Conservation (phyloP, 495 filamentous ascomycete species). For the Cladorrhinum samala region DNA sequence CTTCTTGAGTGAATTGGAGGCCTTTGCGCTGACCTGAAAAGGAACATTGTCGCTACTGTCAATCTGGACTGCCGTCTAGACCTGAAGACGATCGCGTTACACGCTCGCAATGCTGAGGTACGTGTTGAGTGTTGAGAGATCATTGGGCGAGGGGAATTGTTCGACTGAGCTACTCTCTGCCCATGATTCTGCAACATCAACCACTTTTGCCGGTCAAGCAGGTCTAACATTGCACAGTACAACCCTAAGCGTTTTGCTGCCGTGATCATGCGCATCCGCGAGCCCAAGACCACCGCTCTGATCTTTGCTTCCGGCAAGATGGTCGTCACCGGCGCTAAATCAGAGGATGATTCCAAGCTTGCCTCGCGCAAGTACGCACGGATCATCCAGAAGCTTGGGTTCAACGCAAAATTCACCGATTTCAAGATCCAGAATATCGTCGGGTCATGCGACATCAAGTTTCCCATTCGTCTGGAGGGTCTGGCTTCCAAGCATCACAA, state of each 20-base stretch:
- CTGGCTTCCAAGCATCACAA: conserved; percentile 95
- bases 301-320: conserved; percentile 99
- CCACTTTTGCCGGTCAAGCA: conserved; percentile 28
- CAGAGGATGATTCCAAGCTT: conserved; percentile 94
- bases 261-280: conserved; percentile 99
- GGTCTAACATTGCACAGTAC: conserved; percentile 35
- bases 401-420: conserved; percentile 99
- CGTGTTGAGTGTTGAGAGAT: conserved; percentile 16
- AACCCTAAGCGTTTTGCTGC: conserved; percentile 88
- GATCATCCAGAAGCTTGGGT: conserved; percentile 99
- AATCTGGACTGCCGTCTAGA: conserved; percentile 97
- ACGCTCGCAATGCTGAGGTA: conserved; percentile 90
- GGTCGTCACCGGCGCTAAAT: conserved; percentile 98
- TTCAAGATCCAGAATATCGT: conserved; percentile 99
- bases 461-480: conserved; percentile 95
- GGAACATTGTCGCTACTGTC: conserved; percentile 99
- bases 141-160: conserved; percentile 14
- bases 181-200: conserved; percentile 32
- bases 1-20: conserved; percentile 24
- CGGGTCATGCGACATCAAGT: conserved; percentile 98
- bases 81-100: conserved; percentile 97
- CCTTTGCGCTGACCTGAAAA: conserved; percentile 59
- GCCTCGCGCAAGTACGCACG: conserved; percentile 97
- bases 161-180: conserved; percentile 4
- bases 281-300: conserved; percentile 95